phyloP scores from a whole-genome alignment of 495 filamentous ascomycete genomes.

The Oidiodendron maius region DNA sequence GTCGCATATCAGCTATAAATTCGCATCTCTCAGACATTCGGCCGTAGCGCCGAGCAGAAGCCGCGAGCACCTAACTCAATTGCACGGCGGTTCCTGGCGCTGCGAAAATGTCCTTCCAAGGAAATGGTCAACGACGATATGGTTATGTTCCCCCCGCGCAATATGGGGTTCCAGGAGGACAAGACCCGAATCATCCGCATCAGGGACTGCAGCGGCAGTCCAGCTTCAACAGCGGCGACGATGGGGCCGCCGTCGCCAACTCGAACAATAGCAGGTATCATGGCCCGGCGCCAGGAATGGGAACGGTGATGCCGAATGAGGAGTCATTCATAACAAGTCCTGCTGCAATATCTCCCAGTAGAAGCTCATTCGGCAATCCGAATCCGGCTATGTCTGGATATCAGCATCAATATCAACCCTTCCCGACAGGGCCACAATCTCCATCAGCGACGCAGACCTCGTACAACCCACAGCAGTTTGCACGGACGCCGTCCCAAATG shows the following conservation, averaged over 20 bases:
- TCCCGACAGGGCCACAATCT: constrained; percentile 24
- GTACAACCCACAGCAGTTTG: constrained; percentile 85
- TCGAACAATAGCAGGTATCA: constrained; percentile 27
- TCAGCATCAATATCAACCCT: constrained; percentile 52
- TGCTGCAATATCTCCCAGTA: constrained; percentile 26
- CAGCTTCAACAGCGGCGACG: constrained; percentile 79
- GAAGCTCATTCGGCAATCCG: constrained; percentile 40
- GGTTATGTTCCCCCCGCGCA: constrained; percentile 52
- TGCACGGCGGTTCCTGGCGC: not conserved
- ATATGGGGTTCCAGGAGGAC: constrained; percentile 40
- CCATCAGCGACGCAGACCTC: constrained; percentile 23
- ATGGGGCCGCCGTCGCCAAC: constrained; percentile 49
- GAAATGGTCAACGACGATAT: constrained; percentile 49
- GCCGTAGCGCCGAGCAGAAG: not conserved
- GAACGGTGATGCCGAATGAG: constrained; percentile 29
- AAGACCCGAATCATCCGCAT: constrained; percentile 36
- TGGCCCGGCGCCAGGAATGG: constrained; percentile 9
- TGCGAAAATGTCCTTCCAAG: constrained; percentile 44
- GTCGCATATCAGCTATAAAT: constrained; percentile 3
- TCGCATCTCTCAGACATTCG: not conserved
- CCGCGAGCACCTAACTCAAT: not conserved
- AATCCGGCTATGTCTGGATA: constrained; percentile 45
- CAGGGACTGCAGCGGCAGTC: constrained; percentile 46
- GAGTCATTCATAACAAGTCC: constrained; percentile 39
- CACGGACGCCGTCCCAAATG: constrained; percentile 52